Evolutionary conservation across 805 yeast species (phyloP).

Genomic region (Candida manassasensis): DNA sequence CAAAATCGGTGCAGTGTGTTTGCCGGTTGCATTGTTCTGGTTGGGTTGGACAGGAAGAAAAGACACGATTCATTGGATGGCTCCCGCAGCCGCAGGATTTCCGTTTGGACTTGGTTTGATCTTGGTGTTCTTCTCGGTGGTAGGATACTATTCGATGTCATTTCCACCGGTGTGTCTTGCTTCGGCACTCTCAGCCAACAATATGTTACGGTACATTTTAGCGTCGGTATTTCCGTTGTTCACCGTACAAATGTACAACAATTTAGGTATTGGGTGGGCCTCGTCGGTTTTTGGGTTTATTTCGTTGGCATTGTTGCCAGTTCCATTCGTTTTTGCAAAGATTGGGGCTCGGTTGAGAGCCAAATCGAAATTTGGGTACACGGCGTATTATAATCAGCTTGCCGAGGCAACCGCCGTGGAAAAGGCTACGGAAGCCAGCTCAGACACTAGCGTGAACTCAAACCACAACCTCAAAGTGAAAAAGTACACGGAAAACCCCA

Average conservation of each 20-base stretch:
- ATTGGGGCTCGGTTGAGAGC: conserved; percentile 57
- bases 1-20: conserved; percentile 60
- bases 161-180: conserved; percentile 78
- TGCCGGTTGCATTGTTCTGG: conserved; percentile 75
- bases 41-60: conserved; percentile 69
- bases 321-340: conserved; percentile 63
- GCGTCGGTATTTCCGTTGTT: conserved; percentile 83
- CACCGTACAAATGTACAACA: conserved; percentile 76
- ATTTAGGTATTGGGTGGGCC: conserved; percentile 76
- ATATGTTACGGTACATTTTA: conserved; percentile 65
- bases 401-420: conserved; percentile 12
- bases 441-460: too few species aligned
- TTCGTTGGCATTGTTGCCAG: conserved; percentile 66
- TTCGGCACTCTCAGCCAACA: conserved; percentile 87
- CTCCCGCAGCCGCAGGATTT: conserved; percentile 70
- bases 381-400: conserved; percentile 31
- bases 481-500: too few species aligned
- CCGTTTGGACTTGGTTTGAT: conserved; percentile 75
- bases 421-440: conserved; percentile 9
- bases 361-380: conserved; percentile 55
- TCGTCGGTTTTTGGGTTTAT: conserved; percentile 61
- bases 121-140: conserved; percentile 63
- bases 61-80: conserved; percentile 64
- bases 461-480: too few species aligned
- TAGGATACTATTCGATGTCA: conserved; percentile 63